A percentile compares a stretch with the other conserved stretches of the same genome.
phyloP scores from a whole-genome alignment of 768 basidiomycete genomes.

The Phaffia australis region DNA sequence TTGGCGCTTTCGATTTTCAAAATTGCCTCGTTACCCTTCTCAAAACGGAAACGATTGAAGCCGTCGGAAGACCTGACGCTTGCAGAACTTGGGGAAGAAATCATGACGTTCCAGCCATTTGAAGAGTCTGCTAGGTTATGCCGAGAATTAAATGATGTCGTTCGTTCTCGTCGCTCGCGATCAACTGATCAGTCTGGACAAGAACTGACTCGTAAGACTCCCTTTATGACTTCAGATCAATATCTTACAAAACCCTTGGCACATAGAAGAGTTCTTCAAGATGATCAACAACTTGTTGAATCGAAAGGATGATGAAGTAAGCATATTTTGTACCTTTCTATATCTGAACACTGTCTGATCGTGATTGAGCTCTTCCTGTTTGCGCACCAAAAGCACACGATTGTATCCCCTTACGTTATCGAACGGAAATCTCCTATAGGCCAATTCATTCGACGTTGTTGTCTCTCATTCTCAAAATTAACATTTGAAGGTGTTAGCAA shows the following conservation, averaged over 20 bases:
- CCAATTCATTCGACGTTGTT: slow-evolving; percentile 67
- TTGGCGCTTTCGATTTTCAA: no score
- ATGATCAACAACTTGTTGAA: slow-evolving; percentile 52
- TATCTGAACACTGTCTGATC: background rate
- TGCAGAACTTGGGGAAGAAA: no score
- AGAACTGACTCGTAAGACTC: no score
- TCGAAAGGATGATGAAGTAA: slow-evolving; percentile 50
- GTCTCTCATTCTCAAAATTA: slow-evolving; percentile 61
- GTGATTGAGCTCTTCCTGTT: background rate
- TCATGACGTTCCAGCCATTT: no score
- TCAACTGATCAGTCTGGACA: no score
- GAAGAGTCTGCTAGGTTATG: no score
- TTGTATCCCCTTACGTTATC: background rate
- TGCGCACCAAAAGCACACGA: background rate
- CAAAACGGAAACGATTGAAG: no score
- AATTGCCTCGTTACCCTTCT: no score
- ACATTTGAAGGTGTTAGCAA: slow-evolving; percentile 61
- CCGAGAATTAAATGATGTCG: no score
- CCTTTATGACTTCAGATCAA: background rate
- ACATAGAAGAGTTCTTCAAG: slow-evolving; percentile 35
- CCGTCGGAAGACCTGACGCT: no score
- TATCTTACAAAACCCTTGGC: background rate
- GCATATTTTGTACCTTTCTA: slow-evolving; percentile 1
- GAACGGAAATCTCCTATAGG: slow-evolving; percentile 60
- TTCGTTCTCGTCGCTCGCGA: no score